A percentile compares a stretch with the other conserved stretches of the same genome.
These are phyloP conservation scores for Gaeumannomyces sp. DNA, from an alignment of 2,329 filamentous ascomycete species.

Conservation along the genomic window DNA sequence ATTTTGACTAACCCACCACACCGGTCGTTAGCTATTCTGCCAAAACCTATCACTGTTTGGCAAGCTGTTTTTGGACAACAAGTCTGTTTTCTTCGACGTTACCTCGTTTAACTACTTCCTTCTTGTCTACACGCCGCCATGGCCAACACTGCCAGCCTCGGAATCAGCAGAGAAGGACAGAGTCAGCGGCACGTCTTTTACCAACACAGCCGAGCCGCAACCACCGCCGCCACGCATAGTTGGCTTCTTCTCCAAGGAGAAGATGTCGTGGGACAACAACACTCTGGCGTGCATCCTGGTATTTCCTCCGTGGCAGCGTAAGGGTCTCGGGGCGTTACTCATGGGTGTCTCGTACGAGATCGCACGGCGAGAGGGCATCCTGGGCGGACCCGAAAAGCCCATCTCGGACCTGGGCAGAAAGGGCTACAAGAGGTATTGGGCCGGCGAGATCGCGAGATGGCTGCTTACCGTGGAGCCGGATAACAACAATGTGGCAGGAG, in stretches of 20 bases:
- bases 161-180: neutral
- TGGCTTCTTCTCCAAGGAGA: slow-evolving; percentile 99
- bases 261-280: slow-evolving; percentile 98
- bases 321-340: slow-evolving; percentile 77
- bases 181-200: slow-evolving; percentile 9
- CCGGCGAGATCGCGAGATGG: slow-evolving; percentile 73
- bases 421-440: slow-evolving; percentile 84
- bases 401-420: slow-evolving; percentile 78
- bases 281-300: slow-evolving; percentile 94
- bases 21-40: slow-evolving; percentile 62
- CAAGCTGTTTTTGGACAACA: slow-evolving; percentile 96
- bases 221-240: slow-evolving; percentile 45
- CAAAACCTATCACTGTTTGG: slow-evolving; percentile 95
- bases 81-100: slow-evolving; percentile 97
- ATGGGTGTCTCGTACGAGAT: slow-evolving; percentile 95
- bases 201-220: slow-evolving; percentile 10
- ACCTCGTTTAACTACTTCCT: slow-evolving; percentile 92
- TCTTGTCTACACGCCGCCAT: slow-evolving; percentile 64
- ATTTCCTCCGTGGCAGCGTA: slow-evolving; percentile 92
- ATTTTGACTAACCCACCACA: neutral
- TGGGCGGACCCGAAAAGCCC: slow-evolving; percentile 91
- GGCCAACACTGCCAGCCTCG: slow-evolving; percentile 17
- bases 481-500: slow-evolving; percentile 8
- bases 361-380: slow-evolving; percentile 70
- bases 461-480: slow-evolving; percentile 40